Evolutionary conservation across 2,329 filamentous ascomycete species (phyloP).

Genomic region (Sphaerostilbella broomeana): DNA sequence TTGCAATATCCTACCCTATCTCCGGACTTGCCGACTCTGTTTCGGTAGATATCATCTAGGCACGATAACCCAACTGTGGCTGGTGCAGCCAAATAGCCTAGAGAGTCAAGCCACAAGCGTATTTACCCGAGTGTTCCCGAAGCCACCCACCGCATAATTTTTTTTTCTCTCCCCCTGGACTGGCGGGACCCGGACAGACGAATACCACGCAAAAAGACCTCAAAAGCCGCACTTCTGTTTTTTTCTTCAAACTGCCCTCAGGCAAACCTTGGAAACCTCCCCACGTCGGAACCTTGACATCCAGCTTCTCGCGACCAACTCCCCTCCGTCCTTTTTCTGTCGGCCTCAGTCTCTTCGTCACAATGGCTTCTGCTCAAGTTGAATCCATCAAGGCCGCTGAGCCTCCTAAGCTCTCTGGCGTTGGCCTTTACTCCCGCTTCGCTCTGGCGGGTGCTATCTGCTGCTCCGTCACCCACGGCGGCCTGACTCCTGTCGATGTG

Average conservation of each 20-base stretch:
- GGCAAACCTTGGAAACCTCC: slow-evolving; percentile 7
- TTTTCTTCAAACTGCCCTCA: slow-evolving; percentile 5
- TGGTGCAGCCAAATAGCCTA: too few relatives aligned
- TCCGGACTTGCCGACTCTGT: too few relatives aligned
- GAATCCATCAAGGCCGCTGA: slow-evolving; percentile 31
- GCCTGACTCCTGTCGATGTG: slow-evolving; percentile 98
- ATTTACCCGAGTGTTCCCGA: slow-evolving; percentile 13
- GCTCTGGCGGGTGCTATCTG: slow-evolving; percentile 96
- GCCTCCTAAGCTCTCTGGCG: slow-evolving; percentile 38
- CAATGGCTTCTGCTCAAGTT: slow-evolving; percentile 12
- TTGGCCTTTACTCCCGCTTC: slow-evolving; percentile 87
- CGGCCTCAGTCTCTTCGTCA: slow-evolving; percentile 4
- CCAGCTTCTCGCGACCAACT: not conserved
- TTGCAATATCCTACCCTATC: too few relatives aligned
- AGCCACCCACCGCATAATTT: slow-evolving; percentile 2
- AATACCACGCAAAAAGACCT: slow-evolving; percentile 15
- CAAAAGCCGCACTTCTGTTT: slow-evolving; percentile 12
- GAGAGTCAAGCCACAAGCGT: too few relatives aligned
- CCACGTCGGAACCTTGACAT: slow-evolving; percentile 9
- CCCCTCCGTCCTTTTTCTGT: slow-evolving; percentile 7
- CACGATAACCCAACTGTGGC: too few relatives aligned
- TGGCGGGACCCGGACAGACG: slow-evolving; percentile 7
- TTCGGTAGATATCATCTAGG: too few relatives aligned
- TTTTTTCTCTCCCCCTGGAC: slow-evolving; percentile 12
- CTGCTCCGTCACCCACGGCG: slow-evolving; percentile 97